Percentiles rank a stretch among this genome's conserved stretches.
Evolutionary conservation across 2,329 filamentous ascomycete species (phyloP).

Genomic region (Sporothrix brunneoviolacea): DNA sequence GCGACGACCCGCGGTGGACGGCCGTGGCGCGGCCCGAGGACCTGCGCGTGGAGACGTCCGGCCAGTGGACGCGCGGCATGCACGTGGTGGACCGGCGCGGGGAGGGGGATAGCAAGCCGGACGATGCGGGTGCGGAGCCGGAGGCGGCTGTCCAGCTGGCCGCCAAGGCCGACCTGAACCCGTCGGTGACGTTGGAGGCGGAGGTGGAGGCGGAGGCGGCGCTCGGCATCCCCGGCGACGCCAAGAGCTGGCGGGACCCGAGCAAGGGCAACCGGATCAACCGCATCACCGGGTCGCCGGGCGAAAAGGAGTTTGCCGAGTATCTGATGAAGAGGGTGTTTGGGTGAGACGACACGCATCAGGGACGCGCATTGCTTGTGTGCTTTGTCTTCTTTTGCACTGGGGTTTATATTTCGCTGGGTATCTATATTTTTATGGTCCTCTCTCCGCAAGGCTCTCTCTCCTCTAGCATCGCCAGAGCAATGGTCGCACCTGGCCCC

Average conservation of each 20-base stretch:
- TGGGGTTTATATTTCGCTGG: neutral
- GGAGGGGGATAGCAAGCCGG: constrained; percentile 47
- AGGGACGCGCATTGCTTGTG: neutral
- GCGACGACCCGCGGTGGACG: constrained; percentile 52
- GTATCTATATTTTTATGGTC: constrained; percentile 8
- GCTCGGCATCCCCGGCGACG: constrained; percentile 61
- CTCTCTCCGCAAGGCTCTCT: no score
- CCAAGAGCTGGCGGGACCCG: constrained; percentile 65
- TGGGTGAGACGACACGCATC: constrained; percentile 28
- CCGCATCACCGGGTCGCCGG: constrained; percentile 65
- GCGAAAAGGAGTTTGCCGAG: constrained; percentile 58
- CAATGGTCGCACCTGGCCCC: no score
- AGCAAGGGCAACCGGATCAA: constrained; percentile 73
- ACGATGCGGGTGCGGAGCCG: constrained; percentile 26
- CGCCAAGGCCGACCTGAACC: constrained; percentile 23
- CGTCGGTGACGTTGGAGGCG: constrained; percentile 20
- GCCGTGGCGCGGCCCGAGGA: constrained; percentile 60
- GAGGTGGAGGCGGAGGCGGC: constrained; percentile 22
- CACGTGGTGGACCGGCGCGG: constrained; percentile 72
- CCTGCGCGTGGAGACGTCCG: constrained; percentile 79
- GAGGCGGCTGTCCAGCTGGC: neutral
- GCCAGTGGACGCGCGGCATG: constrained; percentile 94
- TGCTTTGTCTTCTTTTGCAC: neutral
- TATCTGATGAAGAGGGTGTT: constrained; percentile 62
- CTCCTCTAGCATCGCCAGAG: no score